Evolutionary conservation across 345 rosid species (phyloP).

Genomic region (Pugionium cornutum): DNA sequence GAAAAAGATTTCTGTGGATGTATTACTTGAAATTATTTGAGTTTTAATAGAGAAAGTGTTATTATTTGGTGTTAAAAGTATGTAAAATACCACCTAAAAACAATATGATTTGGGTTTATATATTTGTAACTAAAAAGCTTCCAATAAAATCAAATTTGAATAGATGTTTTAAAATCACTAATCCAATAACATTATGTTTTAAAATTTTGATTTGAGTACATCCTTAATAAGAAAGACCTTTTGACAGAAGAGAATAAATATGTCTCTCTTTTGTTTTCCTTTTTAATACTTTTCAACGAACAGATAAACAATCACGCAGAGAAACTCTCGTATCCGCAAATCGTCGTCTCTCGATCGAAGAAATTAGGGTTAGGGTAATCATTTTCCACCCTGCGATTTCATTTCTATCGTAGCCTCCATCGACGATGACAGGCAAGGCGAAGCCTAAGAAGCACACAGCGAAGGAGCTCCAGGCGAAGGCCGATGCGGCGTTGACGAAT

Average conservation of each 20-base stretch:
- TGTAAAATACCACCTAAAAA: no score
- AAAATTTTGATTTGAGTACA: no score
- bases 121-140: no score
- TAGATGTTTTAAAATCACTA: no score
- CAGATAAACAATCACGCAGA: conserved; percentile 25
- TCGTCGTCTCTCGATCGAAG: conserved; percentile 17
- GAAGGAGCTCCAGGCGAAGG: conserved; percentile 82
- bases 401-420: conserved; percentile 3
- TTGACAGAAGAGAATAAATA: conserved; percentile 14
- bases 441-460: conserved; percentile 99
- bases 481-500: conserved; percentile 87
- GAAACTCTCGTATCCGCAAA: conserved; percentile 23
- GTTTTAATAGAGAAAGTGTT: no score
- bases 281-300: background rate
- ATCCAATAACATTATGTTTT: no score
- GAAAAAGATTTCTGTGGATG: no score
- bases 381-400: background rate
- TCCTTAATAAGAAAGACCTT: background rate
- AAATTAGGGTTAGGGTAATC: conserved; percentile 41
- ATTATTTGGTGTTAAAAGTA: no score
- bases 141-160: no score
- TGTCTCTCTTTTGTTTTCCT: background rate
- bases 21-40: no score
- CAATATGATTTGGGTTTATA: no score
- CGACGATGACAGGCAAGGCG: conserved; percentile 85